A percentile compares a stretch with the other conserved stretches of the same genome.
phyloP scores from a whole-genome alignment of 2,329 filamentous ascomycete species.

The Dendryphion nanum region DNA sequence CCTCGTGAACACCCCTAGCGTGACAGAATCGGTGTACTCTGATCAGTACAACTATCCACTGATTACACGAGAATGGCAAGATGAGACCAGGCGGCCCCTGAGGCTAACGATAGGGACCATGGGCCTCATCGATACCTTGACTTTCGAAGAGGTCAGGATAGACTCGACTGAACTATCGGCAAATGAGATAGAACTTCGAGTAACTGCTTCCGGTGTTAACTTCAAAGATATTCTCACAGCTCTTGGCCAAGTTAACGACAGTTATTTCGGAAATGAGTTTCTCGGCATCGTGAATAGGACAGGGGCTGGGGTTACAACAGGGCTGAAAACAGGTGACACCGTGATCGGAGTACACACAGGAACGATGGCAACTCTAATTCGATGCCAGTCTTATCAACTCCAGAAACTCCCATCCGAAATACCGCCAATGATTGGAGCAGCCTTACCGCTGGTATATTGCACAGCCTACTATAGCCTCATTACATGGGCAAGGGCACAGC shows the following conservation, averaged over 20 bases:
- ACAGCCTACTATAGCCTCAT: neutral
- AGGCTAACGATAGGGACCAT: neutral
- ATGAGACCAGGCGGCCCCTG: neutral
- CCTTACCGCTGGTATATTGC: neutral
- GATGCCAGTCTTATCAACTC: neutral
- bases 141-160: conserved; percentile 17
- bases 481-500: neutral
- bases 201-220: conserved; percentile 17
- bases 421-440: neutral
- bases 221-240: conserved; percentile 19
- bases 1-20: neutral
- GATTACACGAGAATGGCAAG: neutral
- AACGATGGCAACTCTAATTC: neutral
- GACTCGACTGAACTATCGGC: conserved; percentile 6
- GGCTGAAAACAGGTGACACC: neutral
- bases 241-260: conserved; percentile 8
- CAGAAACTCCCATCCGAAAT: neutral
- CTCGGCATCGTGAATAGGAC: conserved; percentile 4
- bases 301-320: neutral
- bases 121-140: conserved; percentile 1
- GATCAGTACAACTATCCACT: neutral
- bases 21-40: neutral
- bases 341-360: neutral
- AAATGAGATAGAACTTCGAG: conserved; percentile 15
- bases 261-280: conserved; percentile 5